Evolutionary conservation across 2,329 filamentous ascomycete species (phyloP).

Genomic region (Pyrenophora tritici-repentis): DNA sequence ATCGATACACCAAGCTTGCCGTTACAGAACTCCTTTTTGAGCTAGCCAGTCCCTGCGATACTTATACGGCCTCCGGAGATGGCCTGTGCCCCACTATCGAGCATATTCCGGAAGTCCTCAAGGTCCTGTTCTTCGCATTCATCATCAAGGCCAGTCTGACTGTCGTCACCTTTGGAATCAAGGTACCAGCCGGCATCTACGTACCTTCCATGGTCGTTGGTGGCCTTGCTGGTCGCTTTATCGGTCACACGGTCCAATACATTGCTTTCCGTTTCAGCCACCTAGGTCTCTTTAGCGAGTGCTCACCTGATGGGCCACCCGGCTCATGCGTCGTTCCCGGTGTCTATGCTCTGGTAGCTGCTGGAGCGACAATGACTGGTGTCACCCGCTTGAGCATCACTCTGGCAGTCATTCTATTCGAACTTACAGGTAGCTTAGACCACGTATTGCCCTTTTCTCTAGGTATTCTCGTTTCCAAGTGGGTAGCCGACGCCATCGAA

Average conservation of each 20-base stretch:
- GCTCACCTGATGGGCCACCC: conserved; percentile 68
- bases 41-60: conserved; percentile 83
- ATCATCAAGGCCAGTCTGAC: conserved; percentile 89
- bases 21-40: conserved; percentile 91
- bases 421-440: conserved; percentile 91
- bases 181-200: conserved; percentile 95
- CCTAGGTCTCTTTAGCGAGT: conserved; percentile 74
- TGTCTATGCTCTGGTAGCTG: conserved; percentile 94
- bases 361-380: conserved; percentile 96
- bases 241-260: conserved; percentile 85
- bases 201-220: conserved; percentile 99
- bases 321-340: conserved; percentile 91
- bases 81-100: conserved; percentile 77
- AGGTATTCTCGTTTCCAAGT: conserved; percentile 92
- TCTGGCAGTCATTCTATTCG: conserved; percentile 91
- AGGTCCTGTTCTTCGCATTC: conserved; percentile 75
- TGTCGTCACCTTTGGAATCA: conserved; percentile 91
- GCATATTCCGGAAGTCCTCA: conserved; percentile 78
- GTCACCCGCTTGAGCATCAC: conserved; percentile 93
- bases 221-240: conserved; percentile 83
- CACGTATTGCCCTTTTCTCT: conserved; percentile 95
- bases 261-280: conserved; percentile 74
- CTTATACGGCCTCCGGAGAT: conserved; percentile 67
- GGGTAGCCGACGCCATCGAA: conserved; percentile 95
- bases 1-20: conserved; percentile 82